Evolutionary conservation across 768 basidiomycete species (phyloP), one percentile per base, ranked within the genome.

Genomic region (Psilocybe sp.): DNA sequence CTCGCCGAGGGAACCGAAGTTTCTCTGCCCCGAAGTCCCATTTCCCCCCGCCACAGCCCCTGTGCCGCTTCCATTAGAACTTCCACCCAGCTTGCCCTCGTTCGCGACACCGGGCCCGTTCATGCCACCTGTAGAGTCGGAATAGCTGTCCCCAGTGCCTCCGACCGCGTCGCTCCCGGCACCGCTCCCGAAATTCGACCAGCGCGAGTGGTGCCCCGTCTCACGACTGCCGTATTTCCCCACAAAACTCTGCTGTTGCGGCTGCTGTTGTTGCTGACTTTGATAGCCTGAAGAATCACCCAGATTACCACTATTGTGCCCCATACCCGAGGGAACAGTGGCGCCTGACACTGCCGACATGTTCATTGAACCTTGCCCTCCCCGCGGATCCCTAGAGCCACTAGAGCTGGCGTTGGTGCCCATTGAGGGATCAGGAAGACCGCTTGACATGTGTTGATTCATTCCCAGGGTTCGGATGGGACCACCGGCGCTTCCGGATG

Each of bases 1-100:
- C 19, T 72, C 69, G 31, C 60, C 62, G n/a, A 52, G 44, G 36
- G 32, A 33, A 7, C 36, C 46, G n/a, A 53, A 44, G 38, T 45
- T 62, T 55, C 63, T 56, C 32, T 61, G 59, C 28, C 52, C 49
- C 19, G 59, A 50, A 46, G 49, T 53, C 45, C 57, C 50, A 52
- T 45, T 40, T 39, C 48, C 46, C 38, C 37, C 49, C 47, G 49
- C 40, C 40, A 50, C 52, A 47, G 46, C 16, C 45, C 4, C 42
- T 20, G 48, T 19, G 38, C 34, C 47, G 42, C 46, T 48, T 39
- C 46, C 46, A 41, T 15, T 23, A 23, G 37, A 28, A 40, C 39
- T 20, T 18, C 16, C 39, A n/a, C 47, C 47, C 32, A 44, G 12
- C 35, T 49, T 43, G 33, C 42, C 49, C 43, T 50, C 49, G 2